These are phyloP conservation scores for Phytophthora gonapodyides DNA, from an alignment of 352 stramenopile species.

Conservation along the genomic window DNA sequence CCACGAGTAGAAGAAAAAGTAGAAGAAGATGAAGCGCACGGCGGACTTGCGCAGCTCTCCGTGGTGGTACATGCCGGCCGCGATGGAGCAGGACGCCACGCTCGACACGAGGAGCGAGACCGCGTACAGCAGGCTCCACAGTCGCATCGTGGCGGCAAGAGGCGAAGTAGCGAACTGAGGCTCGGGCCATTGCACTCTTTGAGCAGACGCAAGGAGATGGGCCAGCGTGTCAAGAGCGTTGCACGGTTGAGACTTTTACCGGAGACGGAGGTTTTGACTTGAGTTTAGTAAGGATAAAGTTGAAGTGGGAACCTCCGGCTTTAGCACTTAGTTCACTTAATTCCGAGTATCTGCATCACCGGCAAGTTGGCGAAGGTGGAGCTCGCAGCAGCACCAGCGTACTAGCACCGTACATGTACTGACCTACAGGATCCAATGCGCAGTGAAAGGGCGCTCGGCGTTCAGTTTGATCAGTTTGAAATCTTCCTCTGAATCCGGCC, in stretches of 20 bases:
- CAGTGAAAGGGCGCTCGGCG: background rate
- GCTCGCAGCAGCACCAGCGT: background rate
- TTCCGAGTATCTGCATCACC: background rate
- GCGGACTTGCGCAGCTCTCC: conserved; percentile 46
- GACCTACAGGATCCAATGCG: too few relatives aligned
- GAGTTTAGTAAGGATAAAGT: conserved; percentile 9
- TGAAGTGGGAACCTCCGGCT: conserved; percentile 6
- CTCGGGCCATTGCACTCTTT: background rate
- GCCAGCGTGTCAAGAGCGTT: conserved; percentile 25
- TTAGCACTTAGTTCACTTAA: background rate
- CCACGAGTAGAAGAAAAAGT: conserved; percentile 66
- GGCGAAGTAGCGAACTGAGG: conserved; percentile 15
- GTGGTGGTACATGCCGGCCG: conserved; percentile 40
- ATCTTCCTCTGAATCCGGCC: conserved; percentile 12
- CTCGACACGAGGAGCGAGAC: conserved; percentile 44
- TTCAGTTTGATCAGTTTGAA: conserved; percentile 5
- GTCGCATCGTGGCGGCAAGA: conserved; percentile 21
- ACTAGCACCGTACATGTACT: too few relatives aligned
- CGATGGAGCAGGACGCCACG: conserved; percentile 43
- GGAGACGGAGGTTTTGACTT: conserved; percentile 5
- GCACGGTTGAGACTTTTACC: background rate
- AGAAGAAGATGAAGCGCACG: conserved; percentile 57
- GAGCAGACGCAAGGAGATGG: conserved; percentile 11
- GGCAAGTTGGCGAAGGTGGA: too few relatives aligned
- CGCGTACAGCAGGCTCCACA: conserved; percentile 56